Evolutionary conservation across 345 rosid species (phyloP).

Genomic region (Acer saccharum): DNA sequence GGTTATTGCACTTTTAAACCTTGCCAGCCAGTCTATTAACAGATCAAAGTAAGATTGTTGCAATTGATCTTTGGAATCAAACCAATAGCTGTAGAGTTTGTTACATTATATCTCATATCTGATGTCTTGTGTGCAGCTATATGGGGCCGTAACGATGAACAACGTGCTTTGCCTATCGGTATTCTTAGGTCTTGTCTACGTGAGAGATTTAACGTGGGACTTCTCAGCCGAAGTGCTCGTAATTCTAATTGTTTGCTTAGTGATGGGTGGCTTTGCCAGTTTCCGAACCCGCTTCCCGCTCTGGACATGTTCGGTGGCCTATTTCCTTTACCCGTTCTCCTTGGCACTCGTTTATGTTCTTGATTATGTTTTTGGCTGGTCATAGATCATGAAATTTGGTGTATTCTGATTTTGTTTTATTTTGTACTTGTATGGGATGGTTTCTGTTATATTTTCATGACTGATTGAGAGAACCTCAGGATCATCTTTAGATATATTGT

Average conservation of each 20-base stretch:
- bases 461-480: neutral
- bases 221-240: conserved; percentile 94
- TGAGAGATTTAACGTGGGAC: conserved; percentile 87
- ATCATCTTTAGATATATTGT: neutral
- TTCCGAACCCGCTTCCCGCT: conserved; percentile 89
- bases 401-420: neutral
- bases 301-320: conserved; percentile 81
- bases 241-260: conserved; percentile 74
- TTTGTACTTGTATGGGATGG: neutral
- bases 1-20: neutral
- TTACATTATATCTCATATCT: neutral
- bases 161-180: conserved; percentile 89
- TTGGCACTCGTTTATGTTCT: conserved; percentile 84
- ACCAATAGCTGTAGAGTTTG: neutral
- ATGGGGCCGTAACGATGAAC: conserved; percentile 92
- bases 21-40: neutral
- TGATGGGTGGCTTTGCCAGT: conserved; percentile 84
- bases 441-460: neutral
- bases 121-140: conserved; percentile 56
- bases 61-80: neutral
- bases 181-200: conserved; percentile 82
- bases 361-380: conserved; percentile 86
- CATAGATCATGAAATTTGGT: conserved; percentile 40
- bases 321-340: conserved; percentile 76
- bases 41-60: neutral